Percentiles rank a stretch among this genome's conserved stretches.
Conservation (phyloP, 2,329 filamentous ascomycete species). For the Macrophomina tecta region DNA sequence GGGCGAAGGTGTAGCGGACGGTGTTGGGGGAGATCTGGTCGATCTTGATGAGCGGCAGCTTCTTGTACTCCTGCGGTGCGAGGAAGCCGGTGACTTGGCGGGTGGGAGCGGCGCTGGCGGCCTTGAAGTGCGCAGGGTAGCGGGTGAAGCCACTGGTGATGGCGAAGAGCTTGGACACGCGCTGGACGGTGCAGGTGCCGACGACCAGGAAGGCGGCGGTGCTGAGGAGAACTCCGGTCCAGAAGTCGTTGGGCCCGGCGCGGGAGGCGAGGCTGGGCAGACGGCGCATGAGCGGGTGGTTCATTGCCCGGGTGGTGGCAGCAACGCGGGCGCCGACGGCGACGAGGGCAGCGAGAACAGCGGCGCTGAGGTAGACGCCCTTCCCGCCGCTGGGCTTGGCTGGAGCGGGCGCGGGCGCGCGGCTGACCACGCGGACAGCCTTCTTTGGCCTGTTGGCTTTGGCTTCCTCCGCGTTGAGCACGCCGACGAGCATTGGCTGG, state of each 20-base stretch:
- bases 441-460: constrained; percentile 28
- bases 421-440: constrained; percentile 29
- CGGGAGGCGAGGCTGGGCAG: neutral
- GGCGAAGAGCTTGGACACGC: constrained; percentile 31
- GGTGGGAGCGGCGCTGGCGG: neutral
- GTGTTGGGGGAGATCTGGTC: constrained; percentile 33
- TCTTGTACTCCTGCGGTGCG: constrained; percentile 52
- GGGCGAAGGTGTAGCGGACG: constrained; percentile 37
- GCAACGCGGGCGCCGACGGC: neutral
- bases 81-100: constrained; percentile 20
- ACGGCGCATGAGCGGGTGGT: neutral
- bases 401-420: neutral
- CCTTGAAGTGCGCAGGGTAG: constrained; percentile 48
- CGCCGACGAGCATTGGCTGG: constrained; percentile 45
- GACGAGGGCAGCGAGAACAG: neutral
- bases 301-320: neutral
- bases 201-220: constrained; percentile 31
- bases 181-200: constrained; percentile 27
- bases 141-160: constrained; percentile 29
- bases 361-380: neutral
- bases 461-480: constrained; percentile 34
- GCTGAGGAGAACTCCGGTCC: constrained; percentile 46
- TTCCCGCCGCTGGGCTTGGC: neutral
- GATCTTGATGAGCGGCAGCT: constrained; percentile 49
- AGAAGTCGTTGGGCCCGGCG: constrained; percentile 13